phyloP scores from a whole-genome alignment of 257 asterid genomes.

The Nicotiana tabacum region DNA sequence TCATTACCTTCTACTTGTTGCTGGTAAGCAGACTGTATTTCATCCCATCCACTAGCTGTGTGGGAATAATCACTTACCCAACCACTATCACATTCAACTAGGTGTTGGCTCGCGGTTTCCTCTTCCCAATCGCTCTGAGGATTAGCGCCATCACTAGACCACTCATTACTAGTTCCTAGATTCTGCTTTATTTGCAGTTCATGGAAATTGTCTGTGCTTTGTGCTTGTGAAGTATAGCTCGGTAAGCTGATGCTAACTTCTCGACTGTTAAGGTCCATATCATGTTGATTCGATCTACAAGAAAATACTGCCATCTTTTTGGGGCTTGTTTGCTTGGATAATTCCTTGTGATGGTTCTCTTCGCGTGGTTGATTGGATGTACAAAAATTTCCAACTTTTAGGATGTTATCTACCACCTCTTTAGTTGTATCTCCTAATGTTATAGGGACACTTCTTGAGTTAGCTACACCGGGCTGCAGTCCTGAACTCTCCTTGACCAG shows the following conservation, averaged over 20 bases:
- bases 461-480: slow-evolving; percentile 15
- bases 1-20: slow-evolving; percentile 27
- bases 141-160: slow-evolving; percentile 12
- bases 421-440: slow-evolving; percentile 11
- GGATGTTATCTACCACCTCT: neutral
- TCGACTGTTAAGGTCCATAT: slow-evolving; percentile 4
- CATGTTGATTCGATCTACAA: slow-evolving; percentile 12
- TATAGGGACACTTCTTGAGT: slow-evolving; percentile 11
- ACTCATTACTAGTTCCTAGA: slow-evolving; percentile 16
- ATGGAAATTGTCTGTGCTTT: slow-evolving; percentile 14
- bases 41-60: slow-evolving; percentile 50
- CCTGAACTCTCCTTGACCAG: slow-evolving; percentile 33
- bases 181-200: slow-evolving; percentile 9
- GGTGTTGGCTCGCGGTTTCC: slow-evolving; percentile 15
- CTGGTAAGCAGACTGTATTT: slow-evolving; percentile 29
- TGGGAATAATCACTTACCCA: slow-evolving; percentile 46
- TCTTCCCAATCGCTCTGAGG: slow-evolving; percentile 21
- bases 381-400: slow-evolving; percentile 8
- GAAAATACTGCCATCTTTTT: slow-evolving; percentile 7
- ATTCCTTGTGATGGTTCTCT: slow-evolving; percentile 16
- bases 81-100: slow-evolving; percentile 28
- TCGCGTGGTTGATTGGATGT: slow-evolving; percentile 16
- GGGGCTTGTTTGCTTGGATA: neutral
- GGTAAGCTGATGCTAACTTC: slow-evolving; percentile 8
- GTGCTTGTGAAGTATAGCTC: slow-evolving; percentile 9